phyloP scores from a whole-genome alignment of 1,284 basidiomycete genomes.

The Exobasidium rhododendri region DNA sequence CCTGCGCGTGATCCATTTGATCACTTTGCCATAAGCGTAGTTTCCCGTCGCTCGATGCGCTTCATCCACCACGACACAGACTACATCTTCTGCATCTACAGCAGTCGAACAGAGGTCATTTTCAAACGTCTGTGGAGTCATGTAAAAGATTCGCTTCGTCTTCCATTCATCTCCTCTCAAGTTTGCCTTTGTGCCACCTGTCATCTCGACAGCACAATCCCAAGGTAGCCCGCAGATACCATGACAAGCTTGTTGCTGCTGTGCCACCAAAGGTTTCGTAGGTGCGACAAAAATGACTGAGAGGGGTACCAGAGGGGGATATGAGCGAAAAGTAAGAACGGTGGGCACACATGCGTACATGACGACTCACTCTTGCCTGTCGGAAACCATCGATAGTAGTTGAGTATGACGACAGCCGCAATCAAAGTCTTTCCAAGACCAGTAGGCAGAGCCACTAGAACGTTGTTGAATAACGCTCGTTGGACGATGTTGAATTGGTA shows the following conservation, averaged over 20 bases:
- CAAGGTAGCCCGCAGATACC: constrained; percentile 90
- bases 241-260: constrained; percentile 84
- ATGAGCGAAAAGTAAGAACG: constrained; percentile 16
- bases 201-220: constrained; percentile 78
- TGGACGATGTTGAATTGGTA: constrained; percentile 95
- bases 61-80: constrained; percentile 85
- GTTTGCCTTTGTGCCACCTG: constrained; percentile 60
- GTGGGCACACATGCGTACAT: too few species aligned
- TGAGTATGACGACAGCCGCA: constrained; percentile 85
- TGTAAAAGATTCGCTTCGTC: constrained; percentile 88
- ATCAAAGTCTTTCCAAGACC: constrained; percentile 98
- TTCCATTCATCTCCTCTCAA: constrained; percentile 61
- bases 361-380: constrained; percentile 40
- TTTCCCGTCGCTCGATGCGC: constrained; percentile 91
- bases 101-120: constrained; percentile 76
- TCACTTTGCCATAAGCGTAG: constrained; percentile 85
- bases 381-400: constrained; percentile 52
- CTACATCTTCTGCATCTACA: constrained; percentile 74
- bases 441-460: constrained; percentile 89
- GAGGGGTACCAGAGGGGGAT: constrained; percentile 84
- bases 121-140: constrained; percentile 92
- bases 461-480: constrained; percentile 81
- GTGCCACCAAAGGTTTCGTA: constrained; percentile 89
- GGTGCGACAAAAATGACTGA: constrained; percentile 95
- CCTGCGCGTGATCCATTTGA: constrained; percentile 84